A percentile compares a stretch with the other conserved stretches of the same genome.
Evolutionary conservation across 306 rosid genomes (phyloP).

Genomic region (Chamaecrista fasciculata): DNA sequence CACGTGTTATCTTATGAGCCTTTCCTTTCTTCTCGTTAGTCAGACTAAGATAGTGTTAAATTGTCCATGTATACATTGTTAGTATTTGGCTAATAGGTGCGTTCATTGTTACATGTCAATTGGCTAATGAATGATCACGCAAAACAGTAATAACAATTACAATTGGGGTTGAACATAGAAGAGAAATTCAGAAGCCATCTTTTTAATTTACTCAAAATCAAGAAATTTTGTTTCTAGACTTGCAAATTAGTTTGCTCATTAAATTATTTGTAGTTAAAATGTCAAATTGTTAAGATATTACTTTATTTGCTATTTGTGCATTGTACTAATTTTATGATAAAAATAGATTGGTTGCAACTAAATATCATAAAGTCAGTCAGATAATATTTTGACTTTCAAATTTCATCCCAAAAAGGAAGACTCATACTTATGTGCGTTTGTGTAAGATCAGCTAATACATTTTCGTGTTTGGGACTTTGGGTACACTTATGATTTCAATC

Average conservation of each 20-base stretch:
- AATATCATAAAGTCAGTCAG: neutral
- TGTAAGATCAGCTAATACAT: neutral
- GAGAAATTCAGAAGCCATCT: neutral
- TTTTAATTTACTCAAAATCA: neutral
- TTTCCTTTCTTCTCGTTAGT: constrained; percentile 8
- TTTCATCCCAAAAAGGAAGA: neutral
- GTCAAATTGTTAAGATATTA: neutral
- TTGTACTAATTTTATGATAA: constrained; percentile 3
- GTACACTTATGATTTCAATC: neutral
- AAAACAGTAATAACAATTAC: neutral
- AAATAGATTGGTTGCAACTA: constrained; percentile 1
- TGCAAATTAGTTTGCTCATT: neutral
- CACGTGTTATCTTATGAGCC: neutral
- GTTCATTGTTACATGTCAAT: constrained; percentile 15
- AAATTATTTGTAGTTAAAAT: neutral
- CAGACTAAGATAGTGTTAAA: neutral
- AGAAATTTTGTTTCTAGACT: neutral
- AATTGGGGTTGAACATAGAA: neutral
- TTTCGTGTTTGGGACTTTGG: neutral
- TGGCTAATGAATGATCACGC: constrained; percentile 6
- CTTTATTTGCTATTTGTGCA: neutral
- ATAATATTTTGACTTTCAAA: neutral
- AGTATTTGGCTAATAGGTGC: neutral
- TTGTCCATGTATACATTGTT: constrained; percentile 3
- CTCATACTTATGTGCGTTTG: neutral